phyloP scores from a whole-genome alignment of 331 rosid genomes.

The Malus hybrid region DNA sequence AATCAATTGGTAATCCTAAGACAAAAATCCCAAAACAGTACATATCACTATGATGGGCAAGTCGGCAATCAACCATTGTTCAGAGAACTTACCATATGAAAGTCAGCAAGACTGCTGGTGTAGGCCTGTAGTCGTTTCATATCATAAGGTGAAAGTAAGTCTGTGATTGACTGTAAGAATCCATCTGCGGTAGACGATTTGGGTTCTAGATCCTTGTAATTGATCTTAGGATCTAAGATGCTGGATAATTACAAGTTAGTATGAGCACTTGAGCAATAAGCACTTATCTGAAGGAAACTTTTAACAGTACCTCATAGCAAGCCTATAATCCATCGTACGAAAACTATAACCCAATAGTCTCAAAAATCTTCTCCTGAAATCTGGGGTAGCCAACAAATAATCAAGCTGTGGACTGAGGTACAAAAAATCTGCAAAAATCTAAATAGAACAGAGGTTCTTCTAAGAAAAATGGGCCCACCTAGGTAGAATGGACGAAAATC shows the following conservation, averaged over 20 bases:
- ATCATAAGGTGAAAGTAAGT: conserved; percentile 65
- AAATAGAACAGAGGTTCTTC: neutral
- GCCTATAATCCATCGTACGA: conserved; percentile 65
- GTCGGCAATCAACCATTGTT: neutral
- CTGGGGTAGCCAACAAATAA: conserved; percentile 27
- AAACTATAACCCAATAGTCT: conserved; percentile 62
- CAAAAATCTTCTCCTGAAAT: conserved; percentile 70
- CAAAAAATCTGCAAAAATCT: neutral
- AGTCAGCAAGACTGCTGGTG: conserved; percentile 71
- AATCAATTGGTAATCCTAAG: neutral
- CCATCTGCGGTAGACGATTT: conserved; percentile 22
- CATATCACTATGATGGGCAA: neutral
- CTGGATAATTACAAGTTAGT: conserved; percentile 36
- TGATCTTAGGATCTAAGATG: conserved; percentile 82
- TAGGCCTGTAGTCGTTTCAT: conserved; percentile 93
- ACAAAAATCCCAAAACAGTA: neutral
- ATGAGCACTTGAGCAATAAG: conserved; percentile 20
- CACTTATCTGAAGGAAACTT: conserved; percentile 6
- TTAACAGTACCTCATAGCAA: conserved; percentile 74
- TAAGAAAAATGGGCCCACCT: conserved; percentile 34
- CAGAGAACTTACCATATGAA: conserved; percentile 65
- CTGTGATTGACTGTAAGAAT: conserved; percentile 43
- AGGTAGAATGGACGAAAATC: conserved; percentile 69
- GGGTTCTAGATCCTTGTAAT: conserved; percentile 50
- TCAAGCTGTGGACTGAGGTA: conserved; percentile 9